Evolutionary conservation across 1,284 basidiomycete species (phyloP).

Genomic region (Stereum hirsutum): DNA sequence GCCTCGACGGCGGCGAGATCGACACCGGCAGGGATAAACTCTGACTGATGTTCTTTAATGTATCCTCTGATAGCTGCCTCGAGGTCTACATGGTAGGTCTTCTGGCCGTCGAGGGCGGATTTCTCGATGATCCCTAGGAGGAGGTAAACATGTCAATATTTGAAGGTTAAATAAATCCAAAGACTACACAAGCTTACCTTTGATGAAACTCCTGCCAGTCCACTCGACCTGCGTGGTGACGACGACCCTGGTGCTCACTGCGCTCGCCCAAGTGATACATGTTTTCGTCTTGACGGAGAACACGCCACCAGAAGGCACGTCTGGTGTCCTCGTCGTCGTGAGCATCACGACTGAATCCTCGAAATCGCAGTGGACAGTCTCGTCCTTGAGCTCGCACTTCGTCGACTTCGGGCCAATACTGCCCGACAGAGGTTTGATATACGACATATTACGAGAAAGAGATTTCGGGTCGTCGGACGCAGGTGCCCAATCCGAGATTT

Average conservation of each 20-base stretch:
- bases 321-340: constrained; percentile 90
- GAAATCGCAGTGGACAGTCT: constrained; percentile 75
- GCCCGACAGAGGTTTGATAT: constrained; percentile 89
- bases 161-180: neutral
- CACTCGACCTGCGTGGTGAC: constrained; percentile 94
- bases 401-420: constrained; percentile 91
- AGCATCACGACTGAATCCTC: constrained; percentile 79
- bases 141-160: constrained; percentile 1
- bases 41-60: constrained; percentile 80
- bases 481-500: constrained; percentile 88
- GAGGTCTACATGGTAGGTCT: constrained; percentile 78
- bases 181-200: constrained; percentile 44
- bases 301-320: constrained; percentile 88
- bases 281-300: constrained; percentile 93
- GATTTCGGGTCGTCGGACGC: constrained; percentile 53
- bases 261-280: constrained; percentile 90
- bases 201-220: constrained; percentile 95
- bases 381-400: constrained; percentile 89
- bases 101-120: constrained; percentile 92
- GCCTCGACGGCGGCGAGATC: constrained; percentile 35
- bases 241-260: constrained; percentile 67
- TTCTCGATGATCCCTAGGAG: constrained; percentile 83
- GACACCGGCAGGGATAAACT: constrained; percentile 83
- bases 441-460: constrained; percentile 82
- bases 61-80: constrained; percentile 82